phyloP scores from a whole-genome alignment of 129 eudicot species.

The Lonicera japonica region DNA sequence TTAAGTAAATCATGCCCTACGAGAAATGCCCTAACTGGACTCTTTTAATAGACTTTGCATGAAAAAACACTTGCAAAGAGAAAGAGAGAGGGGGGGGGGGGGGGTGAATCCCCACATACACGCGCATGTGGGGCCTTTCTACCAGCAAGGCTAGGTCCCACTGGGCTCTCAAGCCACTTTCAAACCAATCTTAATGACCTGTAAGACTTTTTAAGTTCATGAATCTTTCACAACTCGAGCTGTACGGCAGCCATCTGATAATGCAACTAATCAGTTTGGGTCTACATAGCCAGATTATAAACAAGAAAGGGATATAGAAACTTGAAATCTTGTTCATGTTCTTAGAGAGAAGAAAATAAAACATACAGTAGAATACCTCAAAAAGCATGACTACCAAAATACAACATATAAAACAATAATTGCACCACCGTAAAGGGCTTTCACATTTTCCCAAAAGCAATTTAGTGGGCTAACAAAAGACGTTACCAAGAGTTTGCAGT shows the following conservation, averaged over 20 bases:
- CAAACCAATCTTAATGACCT: not conserved
- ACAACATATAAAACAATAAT: not conserved
- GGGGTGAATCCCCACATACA: too few relatives aligned
- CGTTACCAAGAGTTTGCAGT: not conserved
- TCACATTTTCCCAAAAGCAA: not conserved
- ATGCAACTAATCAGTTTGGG: not conserved
- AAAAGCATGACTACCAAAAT: not conserved
- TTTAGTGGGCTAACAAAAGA: constrained; percentile 4
- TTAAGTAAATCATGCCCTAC: not conserved
- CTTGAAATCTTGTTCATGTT: too few relatives aligned
- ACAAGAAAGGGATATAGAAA: too few relatives aligned
- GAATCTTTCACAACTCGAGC: not conserved
- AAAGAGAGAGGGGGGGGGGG: too few relatives aligned
- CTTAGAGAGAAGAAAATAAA: not conserved
- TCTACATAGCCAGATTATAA: not conserved
- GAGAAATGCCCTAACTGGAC: not conserved
- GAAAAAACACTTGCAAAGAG: too few relatives aligned
- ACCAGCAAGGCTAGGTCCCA: not conserved
- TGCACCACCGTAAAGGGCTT: constrained; percentile 5
- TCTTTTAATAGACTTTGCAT: too few relatives aligned
- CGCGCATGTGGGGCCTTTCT: too few relatives aligned
- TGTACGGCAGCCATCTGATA: not conserved
- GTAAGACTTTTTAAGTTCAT: not conserved
- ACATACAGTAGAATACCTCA: not conserved
- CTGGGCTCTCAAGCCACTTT: not conserved